Percentiles rank a stretch among this genome's conserved stretches.
phyloP scores from a whole-genome alignment of 225 moss, liverwort and hornwort species.

The Ulota crispa region DNA sequence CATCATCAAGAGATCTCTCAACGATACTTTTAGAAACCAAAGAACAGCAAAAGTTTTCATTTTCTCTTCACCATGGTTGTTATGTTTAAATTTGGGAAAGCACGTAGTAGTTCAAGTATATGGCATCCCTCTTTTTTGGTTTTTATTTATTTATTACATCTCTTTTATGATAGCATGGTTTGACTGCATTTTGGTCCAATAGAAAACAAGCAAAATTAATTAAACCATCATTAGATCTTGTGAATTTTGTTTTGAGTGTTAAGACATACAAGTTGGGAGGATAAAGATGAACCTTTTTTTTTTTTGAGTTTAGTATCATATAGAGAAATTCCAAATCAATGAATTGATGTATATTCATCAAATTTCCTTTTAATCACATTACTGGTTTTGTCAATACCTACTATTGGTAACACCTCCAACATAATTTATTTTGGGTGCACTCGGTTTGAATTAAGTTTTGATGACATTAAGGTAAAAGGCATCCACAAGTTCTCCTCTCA shows the following conservation, averaged over 20 bases:
- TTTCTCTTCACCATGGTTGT: too few relatives aligned
- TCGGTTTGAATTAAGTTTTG: too few relatives aligned
- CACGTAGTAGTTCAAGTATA: too few relatives aligned
- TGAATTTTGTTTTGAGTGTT: neutral
- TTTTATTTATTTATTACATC: neutral
- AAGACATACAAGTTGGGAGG: neutral
- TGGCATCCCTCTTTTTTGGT: too few relatives aligned
- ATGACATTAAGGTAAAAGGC: neutral
- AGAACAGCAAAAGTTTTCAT: too few relatives aligned
- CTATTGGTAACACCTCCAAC: fast-evolving
- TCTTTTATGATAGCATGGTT: neutral
- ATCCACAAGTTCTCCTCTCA: neutral
- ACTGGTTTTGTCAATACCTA: too few relatives aligned
- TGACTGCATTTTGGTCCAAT: neutral
- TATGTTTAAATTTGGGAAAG: too few relatives aligned
- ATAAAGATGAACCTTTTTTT: neutral
- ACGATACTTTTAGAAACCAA: too few relatives aligned
- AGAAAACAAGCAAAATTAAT: neutral
- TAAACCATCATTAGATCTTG: neutral
- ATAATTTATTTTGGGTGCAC: neutral
- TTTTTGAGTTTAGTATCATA: neutral
- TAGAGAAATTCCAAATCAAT: neutral
- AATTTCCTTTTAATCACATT: neutral
- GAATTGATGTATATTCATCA: neutral
- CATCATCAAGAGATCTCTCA: too few relatives aligned